Conservation (phyloP, 2,329 filamentous ascomycete genomes). For the Niveomyces coronatus region DNA sequence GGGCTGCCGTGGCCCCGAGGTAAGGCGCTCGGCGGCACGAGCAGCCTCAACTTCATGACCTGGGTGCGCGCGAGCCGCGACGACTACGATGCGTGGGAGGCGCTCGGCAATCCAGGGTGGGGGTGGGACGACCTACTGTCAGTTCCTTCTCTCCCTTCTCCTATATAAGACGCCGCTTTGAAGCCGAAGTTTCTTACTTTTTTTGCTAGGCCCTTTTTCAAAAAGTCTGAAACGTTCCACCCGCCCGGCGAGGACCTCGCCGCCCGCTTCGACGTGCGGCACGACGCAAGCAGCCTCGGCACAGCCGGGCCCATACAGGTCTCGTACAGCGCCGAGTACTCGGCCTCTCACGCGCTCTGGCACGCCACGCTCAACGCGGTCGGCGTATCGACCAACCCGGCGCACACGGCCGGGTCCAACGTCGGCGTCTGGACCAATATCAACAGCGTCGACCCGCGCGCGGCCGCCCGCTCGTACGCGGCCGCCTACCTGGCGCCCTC, state of each 20-base stretch:
- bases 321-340: conserved; percentile 32
- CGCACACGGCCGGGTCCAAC: conserved; percentile 38
- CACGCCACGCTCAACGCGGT: conserved; percentile 35
- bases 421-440: conserved; percentile 40
- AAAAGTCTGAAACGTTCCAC: conserved; percentile 38
- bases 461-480: conserved; percentile 37
- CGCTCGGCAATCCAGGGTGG: conserved; percentile 49
- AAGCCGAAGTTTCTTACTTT: no score
- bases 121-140: conserved; percentile 35
- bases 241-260: conserved; percentile 24
- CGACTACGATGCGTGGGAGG: conserved; percentile 47
- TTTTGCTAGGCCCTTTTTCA: conserved; percentile 35
- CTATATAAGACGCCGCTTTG: no score
- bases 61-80: conserved; percentile 34
- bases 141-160: conserved; percentile 15
- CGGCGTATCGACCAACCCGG: conserved; percentile 28
- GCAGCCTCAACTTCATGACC: conserved; percentile 49
- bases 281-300: conserved; percentile 31
- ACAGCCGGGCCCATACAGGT: conserved; percentile 36
- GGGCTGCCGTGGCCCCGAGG: conserved; percentile 31
- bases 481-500: conserved; percentile 34
- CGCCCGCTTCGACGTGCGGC: conserved; percentile 25
- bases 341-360: conserved; percentile 33
- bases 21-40: conserved; percentile 51
- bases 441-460: conserved; percentile 36